A percentile compares a stretch with the other conserved stretches of the same genome.
phyloP scores from a whole-genome alignment of 1,284 basidiomycete genomes.

The Rhodotorula sp. region DNA sequence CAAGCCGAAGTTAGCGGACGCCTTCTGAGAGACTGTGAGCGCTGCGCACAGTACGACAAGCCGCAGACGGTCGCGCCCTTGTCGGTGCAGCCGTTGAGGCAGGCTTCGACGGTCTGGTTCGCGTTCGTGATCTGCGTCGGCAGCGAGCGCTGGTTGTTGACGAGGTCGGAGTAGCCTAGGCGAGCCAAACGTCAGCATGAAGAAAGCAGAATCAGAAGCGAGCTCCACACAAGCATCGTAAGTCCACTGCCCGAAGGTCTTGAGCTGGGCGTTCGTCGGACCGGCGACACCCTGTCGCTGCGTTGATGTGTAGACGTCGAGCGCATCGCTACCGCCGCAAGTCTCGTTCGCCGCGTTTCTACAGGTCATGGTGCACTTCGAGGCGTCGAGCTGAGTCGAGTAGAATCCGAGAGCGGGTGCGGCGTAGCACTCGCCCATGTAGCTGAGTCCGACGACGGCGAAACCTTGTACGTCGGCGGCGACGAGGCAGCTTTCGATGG shows the following conservation, averaged over 20 bases:
- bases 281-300: neutral
- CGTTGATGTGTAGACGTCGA: constrained; percentile 22
- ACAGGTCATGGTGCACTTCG: constrained; percentile 14
- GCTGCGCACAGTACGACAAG: neutral
- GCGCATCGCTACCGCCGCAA: constrained; percentile 19
- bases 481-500: constrained; percentile 18
- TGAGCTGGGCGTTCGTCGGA: constrained; percentile 11
- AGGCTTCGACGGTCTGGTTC: constrained; percentile 30
- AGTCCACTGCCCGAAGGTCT: constrained; percentile 9
- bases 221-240: constrained; percentile 12
- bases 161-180: constrained; percentile 24
- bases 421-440: constrained; percentile 34
- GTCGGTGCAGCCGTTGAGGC: constrained; percentile 10
- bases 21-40: no score
- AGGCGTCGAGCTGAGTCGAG: neutral
- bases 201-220: no score
- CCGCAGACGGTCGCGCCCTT: constrained; percentile 16
- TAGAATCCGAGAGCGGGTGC: constrained; percentile 17
- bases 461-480: neutral
- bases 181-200: neutral
- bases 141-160: constrained; percentile 23
- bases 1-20: no score
- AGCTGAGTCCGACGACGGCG: constrained; percentile 20
- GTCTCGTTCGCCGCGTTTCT: constrained; percentile 4
- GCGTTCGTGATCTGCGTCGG: constrained; percentile 9